Conservation (phyloP, 140 eudicot genomes). For the Anethum foeniculum region DNA sequence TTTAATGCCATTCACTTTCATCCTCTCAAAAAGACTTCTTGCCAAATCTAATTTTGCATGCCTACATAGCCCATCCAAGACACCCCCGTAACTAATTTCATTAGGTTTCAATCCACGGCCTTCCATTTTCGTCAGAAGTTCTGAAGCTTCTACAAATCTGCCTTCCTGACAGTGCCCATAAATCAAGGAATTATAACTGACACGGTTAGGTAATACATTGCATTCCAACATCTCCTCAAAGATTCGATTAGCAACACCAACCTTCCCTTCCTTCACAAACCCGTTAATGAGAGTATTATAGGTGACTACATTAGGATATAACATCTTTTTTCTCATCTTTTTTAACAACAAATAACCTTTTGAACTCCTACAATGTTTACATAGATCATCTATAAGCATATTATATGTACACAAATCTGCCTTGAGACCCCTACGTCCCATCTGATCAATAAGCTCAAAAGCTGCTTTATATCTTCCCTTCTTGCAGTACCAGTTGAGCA, state of each 20-base stretch:
- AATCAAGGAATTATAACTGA: constrained; percentile 67
- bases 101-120: constrained; percentile 54
- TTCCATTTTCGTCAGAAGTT: constrained; percentile 58
- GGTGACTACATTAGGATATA: constrained; percentile 55
- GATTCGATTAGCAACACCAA: constrained; percentile 44
- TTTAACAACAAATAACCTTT: constrained; percentile 73
- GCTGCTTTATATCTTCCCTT: constrained; percentile 70
- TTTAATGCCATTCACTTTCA: constrained; percentile 41
- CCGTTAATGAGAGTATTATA: constrained; percentile 81
- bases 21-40: constrained; percentile 38
- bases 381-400: constrained; percentile 57
- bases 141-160: constrained; percentile 51
- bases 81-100: constrained; percentile 67
- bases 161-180: constrained; percentile 62
- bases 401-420: constrained; percentile 76
- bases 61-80: constrained; percentile 67
- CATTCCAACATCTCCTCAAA: constrained; percentile 57
- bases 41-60: constrained; percentile 56
- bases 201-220: constrained; percentile 44
- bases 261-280: constrained; percentile 65
- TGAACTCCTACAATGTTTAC: constrained; percentile 57
- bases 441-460: constrained; percentile 52
- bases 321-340: constrained; percentile 59
- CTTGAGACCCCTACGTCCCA: constrained; percentile 62
- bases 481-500: constrained; percentile 80